Base-by-base conservation (phyloP, 805 yeast genomes). In the Candida stauntonica region DNA sequence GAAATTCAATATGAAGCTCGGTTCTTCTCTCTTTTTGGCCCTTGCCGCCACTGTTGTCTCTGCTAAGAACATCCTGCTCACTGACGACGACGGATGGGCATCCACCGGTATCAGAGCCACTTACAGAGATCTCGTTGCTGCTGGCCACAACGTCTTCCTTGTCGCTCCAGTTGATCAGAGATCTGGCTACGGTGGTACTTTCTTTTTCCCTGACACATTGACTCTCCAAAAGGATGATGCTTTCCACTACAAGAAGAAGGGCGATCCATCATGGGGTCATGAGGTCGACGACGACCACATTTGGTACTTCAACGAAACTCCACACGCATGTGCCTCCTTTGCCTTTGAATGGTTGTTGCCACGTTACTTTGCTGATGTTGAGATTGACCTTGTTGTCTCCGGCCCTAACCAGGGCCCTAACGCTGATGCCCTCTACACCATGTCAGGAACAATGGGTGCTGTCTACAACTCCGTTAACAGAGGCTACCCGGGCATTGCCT, bases 61-160 rank as follows among this genome's bases (percentile, higher is more conserved):
- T 7, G 62, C 68, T 20, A 66, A 66, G 47, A 68, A 70, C 53
- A 68, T 72, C 43, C 54, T 74, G 16, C 60, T 73, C 28, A 68
- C 79, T 44, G 75, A 76, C 49, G 81, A 76, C 51, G 81, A 76
- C 46, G 70, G 74, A 15, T 76, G 76, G 75, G 72, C 70, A 3
- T 60, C 79, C 5, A 71, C 79, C 33, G 73, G 73, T 51, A 72
- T 76, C 52, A 68, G 81, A 53, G 77, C 80, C 13, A 57, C 75
- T 11, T 76, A 75, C 66, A 57, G 67, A 36, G 73, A 63, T 26
- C 64, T 73, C 44, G 64, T 55, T 19, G 48, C 51, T 9, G 77
- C 72, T n/a, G 77, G 76, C 21, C 70, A 74, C 52, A 63, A 60
- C 39, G 79, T 72, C 29, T 57, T 67, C 35, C 47, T 72, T 48